Evolutionary conservation across 345 rosid species (phyloP).

Genomic region (Euphorbia pulcherrima): DNA sequence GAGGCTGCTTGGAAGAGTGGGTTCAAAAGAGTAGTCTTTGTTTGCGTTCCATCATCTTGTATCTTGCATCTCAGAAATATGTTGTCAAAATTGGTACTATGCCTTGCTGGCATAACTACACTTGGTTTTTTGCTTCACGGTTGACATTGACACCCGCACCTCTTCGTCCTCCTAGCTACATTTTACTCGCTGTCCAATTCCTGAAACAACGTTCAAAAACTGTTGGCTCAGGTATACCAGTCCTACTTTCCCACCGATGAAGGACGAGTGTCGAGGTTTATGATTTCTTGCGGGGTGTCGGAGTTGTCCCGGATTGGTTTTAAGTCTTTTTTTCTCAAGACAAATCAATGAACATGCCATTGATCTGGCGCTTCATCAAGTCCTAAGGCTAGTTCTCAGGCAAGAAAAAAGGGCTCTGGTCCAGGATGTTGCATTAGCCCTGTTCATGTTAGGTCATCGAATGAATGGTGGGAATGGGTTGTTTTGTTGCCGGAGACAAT

Average conservation of each 20-base stretch:
- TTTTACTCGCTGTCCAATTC: constrained; percentile 38
- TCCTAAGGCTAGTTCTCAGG: too few relatives aligned
- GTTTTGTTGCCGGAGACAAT: too few relatives aligned
- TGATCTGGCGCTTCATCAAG: too few relatives aligned
- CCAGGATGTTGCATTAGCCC: too few relatives aligned
- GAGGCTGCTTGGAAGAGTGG: too few relatives aligned
- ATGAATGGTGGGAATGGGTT: too few relatives aligned
- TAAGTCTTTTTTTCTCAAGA: too few relatives aligned
- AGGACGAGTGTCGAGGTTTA: constrained; percentile 70
- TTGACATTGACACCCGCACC: constrained; percentile 25
- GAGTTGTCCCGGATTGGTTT: constrained; percentile 63
- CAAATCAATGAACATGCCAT: too few relatives aligned
- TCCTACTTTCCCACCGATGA: constrained; percentile 68
- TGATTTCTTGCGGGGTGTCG: constrained; percentile 60
- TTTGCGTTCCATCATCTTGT: neutral
- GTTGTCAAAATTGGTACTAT: constrained; percentile 58
- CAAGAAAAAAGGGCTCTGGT: too few relatives aligned
- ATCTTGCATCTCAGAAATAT: neutral
- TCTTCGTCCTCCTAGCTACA: constrained; percentile 30
- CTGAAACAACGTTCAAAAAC: constrained; percentile 38
- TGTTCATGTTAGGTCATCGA: too few relatives aligned
- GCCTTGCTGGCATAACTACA: constrained; percentile 45
- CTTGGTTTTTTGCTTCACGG: constrained; percentile 53
- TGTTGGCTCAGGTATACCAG: constrained; percentile 45
- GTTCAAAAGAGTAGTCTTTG: too few relatives aligned